These are phyloP conservation scores for Kazachstania africana DNA, from an alignment of 805 yeast genomes.

Conservation along the genomic window DNA sequence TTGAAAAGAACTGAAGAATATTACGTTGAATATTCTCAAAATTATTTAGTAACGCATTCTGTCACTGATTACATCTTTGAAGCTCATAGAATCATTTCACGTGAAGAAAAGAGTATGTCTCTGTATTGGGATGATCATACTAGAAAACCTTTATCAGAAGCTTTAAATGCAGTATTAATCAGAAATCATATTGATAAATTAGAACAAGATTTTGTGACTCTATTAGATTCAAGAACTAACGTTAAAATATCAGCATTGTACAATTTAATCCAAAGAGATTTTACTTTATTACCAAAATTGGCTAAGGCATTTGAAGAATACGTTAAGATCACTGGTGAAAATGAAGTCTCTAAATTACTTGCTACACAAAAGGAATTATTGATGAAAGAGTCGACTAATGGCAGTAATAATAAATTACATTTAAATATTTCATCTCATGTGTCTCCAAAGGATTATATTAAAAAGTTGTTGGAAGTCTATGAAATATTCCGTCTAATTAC, in stretches of 20 bases:
- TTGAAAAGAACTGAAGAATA: slow-evolving; percentile 50
- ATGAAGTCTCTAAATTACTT: slow-evolving; percentile 16
- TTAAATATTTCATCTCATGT: slow-evolving; percentile 26
- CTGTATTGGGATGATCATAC: slow-evolving; percentile 80
- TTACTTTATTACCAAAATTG: slow-evolving; percentile 65
- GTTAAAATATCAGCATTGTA: slow-evolving; percentile 70
- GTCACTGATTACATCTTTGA: slow-evolving; percentile 85
- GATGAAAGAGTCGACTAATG: slow-evolving; percentile 6
- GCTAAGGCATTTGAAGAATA: slow-evolving; percentile 62
- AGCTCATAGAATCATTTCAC: slow-evolving; percentile 71
- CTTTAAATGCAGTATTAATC: slow-evolving; percentile 66
- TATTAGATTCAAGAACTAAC: slow-evolving; percentile 52
- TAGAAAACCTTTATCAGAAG: slow-evolving; percentile 61
- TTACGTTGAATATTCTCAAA: slow-evolving; percentile 46
- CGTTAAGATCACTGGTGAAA: slow-evolving; percentile 51
- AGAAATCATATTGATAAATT: slow-evolving; percentile 65
- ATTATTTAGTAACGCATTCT: slow-evolving; percentile 58
- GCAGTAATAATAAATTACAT: slow-evolving; percentile 24
- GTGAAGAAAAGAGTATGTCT: slow-evolving; percentile 70
- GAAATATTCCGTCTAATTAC: slow-evolving; percentile 36
- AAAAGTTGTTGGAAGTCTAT: slow-evolving; percentile 62
- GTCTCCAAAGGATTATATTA: slow-evolving; percentile 66
- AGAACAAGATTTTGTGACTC: slow-evolving; percentile 62
- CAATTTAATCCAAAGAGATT: slow-evolving; percentile 63
- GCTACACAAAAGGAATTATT: slow-evolving; percentile 12